Evolutionary conservation across 2,329 filamentous ascomycete genomes (phyloP).

Genomic region (Zopfia rhizophila): DNA sequence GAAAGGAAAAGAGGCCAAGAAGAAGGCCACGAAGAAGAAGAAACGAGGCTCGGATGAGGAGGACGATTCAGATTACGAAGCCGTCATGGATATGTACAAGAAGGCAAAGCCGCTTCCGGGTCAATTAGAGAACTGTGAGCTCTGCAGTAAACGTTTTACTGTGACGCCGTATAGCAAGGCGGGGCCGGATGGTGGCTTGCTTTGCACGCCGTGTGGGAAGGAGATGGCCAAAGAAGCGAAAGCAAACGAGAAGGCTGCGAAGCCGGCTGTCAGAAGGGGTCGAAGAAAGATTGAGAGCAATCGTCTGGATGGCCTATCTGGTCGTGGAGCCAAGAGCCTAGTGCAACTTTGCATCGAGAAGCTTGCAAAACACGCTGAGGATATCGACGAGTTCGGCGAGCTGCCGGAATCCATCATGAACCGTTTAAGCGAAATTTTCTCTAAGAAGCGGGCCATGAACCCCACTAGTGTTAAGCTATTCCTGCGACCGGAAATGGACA

Average conservation of each 20-base stretch:
- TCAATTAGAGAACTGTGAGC: constrained; percentile 87
- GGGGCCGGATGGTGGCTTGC: constrained; percentile 83
- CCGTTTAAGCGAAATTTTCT: constrained; percentile 70
- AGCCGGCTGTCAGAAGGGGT: constrained; percentile 67
- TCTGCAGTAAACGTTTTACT: constrained; percentile 88
- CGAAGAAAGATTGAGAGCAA: constrained; percentile 84
- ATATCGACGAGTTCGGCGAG: constrained; percentile 73
- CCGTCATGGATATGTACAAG: constrained; percentile 64
- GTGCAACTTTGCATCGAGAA: constrained; percentile 73
- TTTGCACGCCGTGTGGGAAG: constrained; percentile 85
- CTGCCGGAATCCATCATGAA: constrained; percentile 67
- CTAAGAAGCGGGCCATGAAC: constrained; percentile 69
- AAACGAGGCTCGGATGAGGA: constrained; percentile 54
- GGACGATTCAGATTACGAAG: constrained; percentile 59
- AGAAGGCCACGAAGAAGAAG: constrained; percentile 57
- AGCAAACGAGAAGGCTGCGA: constrained; percentile 66
- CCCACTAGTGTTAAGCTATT: constrained; percentile 61
- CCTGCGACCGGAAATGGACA: constrained; percentile 63
- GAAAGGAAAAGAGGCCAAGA: constrained; percentile 62
- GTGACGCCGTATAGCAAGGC: constrained; percentile 89
- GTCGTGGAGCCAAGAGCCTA: constrained; percentile 74
- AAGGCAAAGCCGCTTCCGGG: constrained; percentile 74
- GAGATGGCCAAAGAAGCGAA: constrained; percentile 75
- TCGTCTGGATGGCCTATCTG: constrained; percentile 78
- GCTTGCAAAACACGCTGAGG: constrained; percentile 70